Evolutionary conservation across 768 basidiomycete species (phyloP), one percentile per base, ranked within the genome.

Genomic region (Kwoniella bestiolae): DNA sequence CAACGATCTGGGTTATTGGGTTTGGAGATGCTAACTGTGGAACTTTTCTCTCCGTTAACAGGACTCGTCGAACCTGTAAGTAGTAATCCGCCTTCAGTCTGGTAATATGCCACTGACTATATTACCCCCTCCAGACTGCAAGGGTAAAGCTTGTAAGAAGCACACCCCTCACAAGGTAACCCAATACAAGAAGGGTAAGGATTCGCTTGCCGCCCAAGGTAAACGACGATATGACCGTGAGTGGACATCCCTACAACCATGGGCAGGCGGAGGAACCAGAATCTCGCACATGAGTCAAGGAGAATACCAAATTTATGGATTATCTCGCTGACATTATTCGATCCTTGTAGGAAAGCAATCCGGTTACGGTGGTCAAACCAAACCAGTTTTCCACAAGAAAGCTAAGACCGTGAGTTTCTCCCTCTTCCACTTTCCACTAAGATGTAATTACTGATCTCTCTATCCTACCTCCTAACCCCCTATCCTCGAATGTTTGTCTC

Each of bases 351-450:
- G 79, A 67, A 81, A 80, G 64, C 76, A 78, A 64, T 68, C 73
- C 70, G 83, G 95, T 84, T 98, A 97, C 85, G 95, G 95, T 90
- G 95, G 95, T 85, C 95, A 99, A 87, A 99, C 95, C 66, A 99
- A 99, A 86, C 95, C 95, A 67, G 94, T 99, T 84, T 99, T 99
- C 90, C 96, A 99, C 91, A 99, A 99, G 87, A 98, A 96, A 90
- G 93, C 81, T 46, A 82, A 82, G 81, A 82, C 81, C 53, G 79
- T 80, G 56, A 63, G 79, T 80, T n/a, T n/a, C n/a, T n/a, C n/a
- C n/a, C n/a, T n/a, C n/a, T n/a, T n/a, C n/a, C n/a, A n/a, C n/a
- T n/a, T n/a, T n/a, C n/a, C n/a, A n/a, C n/a, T n/a, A n/a, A n/a
- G n/a, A n/a, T n/a, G n/a, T n/a, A n/a, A n/a, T n/a, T n/a, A n/a